These are phyloP conservation scores for Hyphopichia fennica DNA, from an alignment of 1,139 yeast species.

Conservation along the genomic window DNA sequence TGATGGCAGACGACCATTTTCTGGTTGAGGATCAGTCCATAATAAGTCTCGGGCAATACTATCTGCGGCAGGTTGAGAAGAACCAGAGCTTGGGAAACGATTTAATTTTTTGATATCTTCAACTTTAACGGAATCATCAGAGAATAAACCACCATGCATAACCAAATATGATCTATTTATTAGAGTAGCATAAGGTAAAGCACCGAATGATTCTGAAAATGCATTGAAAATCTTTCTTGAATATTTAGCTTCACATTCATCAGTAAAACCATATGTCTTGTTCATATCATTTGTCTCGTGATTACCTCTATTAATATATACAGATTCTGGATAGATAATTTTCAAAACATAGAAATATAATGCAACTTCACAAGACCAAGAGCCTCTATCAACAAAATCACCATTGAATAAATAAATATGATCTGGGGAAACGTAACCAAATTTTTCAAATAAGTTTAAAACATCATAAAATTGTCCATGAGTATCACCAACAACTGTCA, in stretches of 20 bases:
- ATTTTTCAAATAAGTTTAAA: slow-evolving; percentile 69
- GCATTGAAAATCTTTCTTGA: slow-evolving; percentile 79
- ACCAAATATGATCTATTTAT: slow-evolving; percentile 77
- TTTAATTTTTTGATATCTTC: slow-evolving; percentile 73
- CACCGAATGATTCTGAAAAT: slow-evolving; percentile 83
- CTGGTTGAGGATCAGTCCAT: slow-evolving; percentile 95
- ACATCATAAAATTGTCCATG: slow-evolving; percentile 96
- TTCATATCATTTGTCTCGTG: slow-evolving; percentile 98
- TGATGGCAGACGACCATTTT: slow-evolving; percentile 78
- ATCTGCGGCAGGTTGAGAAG: slow-evolving; percentile 82
- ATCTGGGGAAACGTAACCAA: slow-evolving; percentile 65
- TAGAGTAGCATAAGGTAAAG: slow-evolving; percentile 82
- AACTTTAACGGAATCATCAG: slow-evolving; percentile 68
- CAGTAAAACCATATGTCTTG: slow-evolving; percentile 93
- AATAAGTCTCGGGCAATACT: slow-evolving; percentile 95
- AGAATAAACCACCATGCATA: slow-evolving; percentile 95
- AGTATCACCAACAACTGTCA: slow-evolving; percentile 96
- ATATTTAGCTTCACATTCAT: slow-evolving; percentile 91
- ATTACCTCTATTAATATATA: slow-evolving; percentile 88
- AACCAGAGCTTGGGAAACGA: slow-evolving; percentile 56
- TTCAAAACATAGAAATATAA: slow-evolving; percentile 76
- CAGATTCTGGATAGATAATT: slow-evolving; percentile 67
- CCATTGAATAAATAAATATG: slow-evolving; percentile 91
- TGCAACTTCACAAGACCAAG: slow-evolving; percentile 98
- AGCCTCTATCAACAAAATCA: slow-evolving; percentile 96